These are phyloP conservation scores for Aurinia saxatilis DNA, from an alignment of 345 rosid genomes.

Conservation along the genomic window DNA sequence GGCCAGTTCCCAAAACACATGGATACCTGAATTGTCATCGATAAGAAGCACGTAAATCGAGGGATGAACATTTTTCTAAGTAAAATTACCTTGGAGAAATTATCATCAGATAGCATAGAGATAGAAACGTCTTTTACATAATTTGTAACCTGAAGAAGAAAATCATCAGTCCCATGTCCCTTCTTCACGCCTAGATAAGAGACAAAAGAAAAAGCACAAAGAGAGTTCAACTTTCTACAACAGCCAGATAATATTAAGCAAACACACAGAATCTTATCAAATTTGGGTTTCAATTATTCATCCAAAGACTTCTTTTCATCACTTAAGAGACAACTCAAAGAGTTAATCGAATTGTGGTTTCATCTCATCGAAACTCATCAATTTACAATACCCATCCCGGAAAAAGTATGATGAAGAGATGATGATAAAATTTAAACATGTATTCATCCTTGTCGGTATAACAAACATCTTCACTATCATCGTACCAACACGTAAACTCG, in stretches of 20 bases:
- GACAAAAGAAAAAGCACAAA: constrained; percentile 20
- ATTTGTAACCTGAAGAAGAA: constrained; percentile 63
- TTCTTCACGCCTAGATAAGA: constrained; percentile 49
- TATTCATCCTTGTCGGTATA: no score
- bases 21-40: background rate
- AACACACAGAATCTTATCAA: background rate
- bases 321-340: no score
- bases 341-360: no score
- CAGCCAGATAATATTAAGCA: background rate
- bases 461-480: no score
- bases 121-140: constrained; percentile 45
- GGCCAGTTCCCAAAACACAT: background rate
- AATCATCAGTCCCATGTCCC: constrained; percentile 34
- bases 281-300: no score
- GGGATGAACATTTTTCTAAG: background rate
- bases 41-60: background rate
- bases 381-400: no score
- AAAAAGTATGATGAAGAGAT: no score
- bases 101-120: constrained; percentile 65
- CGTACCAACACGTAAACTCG: no score
- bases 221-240: constrained; percentile 15
- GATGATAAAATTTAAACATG: no score
- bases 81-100: constrained; percentile 61
- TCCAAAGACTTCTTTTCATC: no score
- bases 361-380: no score